phyloP scores from a whole-genome alignment of 140 eudicot species.

The Stevia rebaudiana region DNA sequence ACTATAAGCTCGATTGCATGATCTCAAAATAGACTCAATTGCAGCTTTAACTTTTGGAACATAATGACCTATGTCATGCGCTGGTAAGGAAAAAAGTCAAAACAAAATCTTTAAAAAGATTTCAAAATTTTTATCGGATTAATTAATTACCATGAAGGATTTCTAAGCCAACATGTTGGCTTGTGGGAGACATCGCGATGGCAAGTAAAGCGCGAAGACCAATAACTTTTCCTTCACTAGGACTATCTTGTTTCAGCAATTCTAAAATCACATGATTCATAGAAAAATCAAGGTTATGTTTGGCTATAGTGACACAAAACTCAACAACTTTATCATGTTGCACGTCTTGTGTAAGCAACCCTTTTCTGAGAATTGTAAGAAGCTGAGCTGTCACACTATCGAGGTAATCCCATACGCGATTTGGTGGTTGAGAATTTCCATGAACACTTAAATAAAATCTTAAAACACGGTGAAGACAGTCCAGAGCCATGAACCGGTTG shows the following conservation, averaged over 20 bases:
- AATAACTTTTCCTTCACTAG: slow-evolving; percentile 96
- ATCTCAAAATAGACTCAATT: slow-evolving; percentile 82
- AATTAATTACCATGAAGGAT: slow-evolving; percentile 78
- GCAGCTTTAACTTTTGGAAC: slow-evolving; percentile 98
- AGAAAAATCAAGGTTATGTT: slow-evolving; percentile 94
- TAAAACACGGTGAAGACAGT: slow-evolving; percentile 92
- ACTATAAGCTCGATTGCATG: slow-evolving; percentile 86
- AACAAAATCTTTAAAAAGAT: slow-evolving; percentile 1
- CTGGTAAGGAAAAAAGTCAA: slow-evolving; percentile 38
- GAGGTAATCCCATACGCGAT: slow-evolving; percentile 97
- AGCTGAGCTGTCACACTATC: slow-evolving; percentile 98
- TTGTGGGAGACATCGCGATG: slow-evolving; percentile 90
- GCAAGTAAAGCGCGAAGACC: slow-evolving; percentile 96
- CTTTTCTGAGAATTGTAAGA: slow-evolving; percentile 69
- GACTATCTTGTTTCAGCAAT: slow-evolving; percentile 90
- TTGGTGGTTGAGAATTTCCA: slow-evolving; percentile 78
- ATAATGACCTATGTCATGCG: slow-evolving; percentile 92
- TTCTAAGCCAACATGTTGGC: slow-evolving; percentile 90
- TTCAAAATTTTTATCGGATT: slow-evolving; percentile 15
- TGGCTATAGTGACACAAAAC: slow-evolving; percentile 95
- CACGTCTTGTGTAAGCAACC: slow-evolving; percentile 96
- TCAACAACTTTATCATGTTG: slow-evolving; percentile 98
- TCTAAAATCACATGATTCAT: slow-evolving; percentile 93
- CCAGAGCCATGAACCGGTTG: slow-evolving; percentile 96
- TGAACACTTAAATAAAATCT: slow-evolving; percentile 91